Evolutionary conservation across 305 asterid genomes (phyloP).

Genomic region (Striga hermonthica): DNA sequence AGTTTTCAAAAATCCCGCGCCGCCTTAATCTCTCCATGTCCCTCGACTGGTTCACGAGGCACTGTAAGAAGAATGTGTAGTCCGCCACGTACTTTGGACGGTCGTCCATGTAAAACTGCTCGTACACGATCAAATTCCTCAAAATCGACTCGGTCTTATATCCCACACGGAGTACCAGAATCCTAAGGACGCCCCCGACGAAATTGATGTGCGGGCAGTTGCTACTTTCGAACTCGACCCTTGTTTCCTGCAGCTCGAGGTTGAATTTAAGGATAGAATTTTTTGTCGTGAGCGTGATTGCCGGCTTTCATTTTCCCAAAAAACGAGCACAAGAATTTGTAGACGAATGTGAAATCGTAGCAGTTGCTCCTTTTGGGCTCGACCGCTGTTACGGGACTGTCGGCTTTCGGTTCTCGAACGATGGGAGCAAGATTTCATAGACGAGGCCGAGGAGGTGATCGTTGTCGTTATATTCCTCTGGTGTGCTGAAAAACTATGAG

Average conservation of each 20-base stretch:
- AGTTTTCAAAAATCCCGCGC: conserved; percentile 30
- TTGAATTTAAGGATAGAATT: conserved; percentile 27
- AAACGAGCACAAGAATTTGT: background rate
- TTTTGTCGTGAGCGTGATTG: conserved; percentile 2
- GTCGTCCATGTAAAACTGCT: conserved; percentile 26
- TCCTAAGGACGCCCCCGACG: conserved; percentile 25
- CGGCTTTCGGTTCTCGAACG: no score
- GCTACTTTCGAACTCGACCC: no score
- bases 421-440: no score
- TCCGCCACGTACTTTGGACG: conserved; percentile 35
- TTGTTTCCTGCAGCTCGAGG: conserved; percentile 25
- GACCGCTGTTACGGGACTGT: no score
- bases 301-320: background rate
- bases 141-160: conserved; percentile 31
- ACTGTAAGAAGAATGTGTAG: conserved; percentile 29
- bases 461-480: background rate
- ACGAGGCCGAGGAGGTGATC: background rate
- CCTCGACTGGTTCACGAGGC: conserved; percentile 29
- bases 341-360: no score
- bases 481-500: background rate
- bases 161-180: conserved; percentile 26
- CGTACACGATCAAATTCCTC: conserved; percentile 35
- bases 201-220: no score
- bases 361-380: no score
- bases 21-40: conserved; percentile 34